Conservation (phyloP, 2,329 filamentous ascomycete genomes). For the Penicillium decumbens region DNA sequence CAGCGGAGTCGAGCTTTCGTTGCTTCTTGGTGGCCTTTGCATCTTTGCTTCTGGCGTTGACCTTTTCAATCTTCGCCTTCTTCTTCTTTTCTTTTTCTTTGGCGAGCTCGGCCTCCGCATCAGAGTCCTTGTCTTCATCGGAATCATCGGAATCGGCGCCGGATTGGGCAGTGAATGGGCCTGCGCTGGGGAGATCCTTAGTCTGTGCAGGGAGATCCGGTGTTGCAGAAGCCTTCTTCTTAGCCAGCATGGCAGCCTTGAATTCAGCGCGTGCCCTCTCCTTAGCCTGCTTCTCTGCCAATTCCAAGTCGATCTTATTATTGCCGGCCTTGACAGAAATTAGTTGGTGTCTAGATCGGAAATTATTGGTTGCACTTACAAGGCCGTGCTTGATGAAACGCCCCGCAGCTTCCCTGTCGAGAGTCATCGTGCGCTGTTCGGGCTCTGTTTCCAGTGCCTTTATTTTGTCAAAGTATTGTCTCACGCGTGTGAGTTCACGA, state of each 20-base stretch:
- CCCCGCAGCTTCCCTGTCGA: slow-evolving; percentile 71
- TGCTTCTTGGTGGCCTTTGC: slow-evolving; percentile 19
- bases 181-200: slow-evolving; percentile 9
- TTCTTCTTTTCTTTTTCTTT: slow-evolving; percentile 27
- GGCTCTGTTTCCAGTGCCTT: slow-evolving; percentile 65
- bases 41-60: slow-evolving; percentile 28
- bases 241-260: slow-evolving; percentile 44
- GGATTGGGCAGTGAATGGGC: slow-evolving; percentile 12
- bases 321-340: slow-evolving; percentile 41
- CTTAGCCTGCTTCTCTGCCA: slow-evolving; percentile 48
- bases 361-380: slow-evolving; percentile 44
- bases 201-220: slow-evolving; percentile 1
- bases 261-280: slow-evolving; percentile 49
- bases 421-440: slow-evolving; percentile 53
- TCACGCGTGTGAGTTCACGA: slow-evolving; percentile 77
- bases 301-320: slow-evolving; percentile 49
- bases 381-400: slow-evolving; percentile 79
- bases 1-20: slow-evolving; percentile 27
- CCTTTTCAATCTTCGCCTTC: slow-evolving; percentile 11
- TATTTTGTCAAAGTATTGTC: slow-evolving; percentile 90
- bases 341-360: slow-evolving; percentile 8
- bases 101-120: slow-evolving; percentile 6
- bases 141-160: slow-evolving; percentile 14
- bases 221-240: slow-evolving; percentile 31
- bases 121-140: slow-evolving; percentile 13